Evolutionary conservation across 495 filamentous ascomycete genomes (phyloP).

Genomic region (Coniosporium apollinis): DNA sequence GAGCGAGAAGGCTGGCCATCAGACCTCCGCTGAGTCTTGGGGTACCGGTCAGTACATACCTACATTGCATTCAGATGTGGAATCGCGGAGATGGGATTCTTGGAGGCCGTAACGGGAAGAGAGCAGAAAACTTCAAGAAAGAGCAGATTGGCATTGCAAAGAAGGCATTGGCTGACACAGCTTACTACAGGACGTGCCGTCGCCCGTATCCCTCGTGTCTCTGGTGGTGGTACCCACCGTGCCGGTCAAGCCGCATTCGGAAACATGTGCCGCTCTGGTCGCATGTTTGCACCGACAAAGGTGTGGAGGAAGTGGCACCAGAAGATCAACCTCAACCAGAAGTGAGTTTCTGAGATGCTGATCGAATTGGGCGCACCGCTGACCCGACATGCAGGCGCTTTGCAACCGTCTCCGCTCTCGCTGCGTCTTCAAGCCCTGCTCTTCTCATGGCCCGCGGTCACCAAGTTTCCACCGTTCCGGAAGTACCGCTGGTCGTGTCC

Average conservation of each 20-base stretch:
- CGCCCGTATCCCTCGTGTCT: slow-evolving; percentile 99
- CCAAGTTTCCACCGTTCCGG: slow-evolving; percentile 77
- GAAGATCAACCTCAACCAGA: slow-evolving; percentile 97
- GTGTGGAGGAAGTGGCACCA: slow-evolving; percentile 99
- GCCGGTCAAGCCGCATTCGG: slow-evolving; percentile 99
- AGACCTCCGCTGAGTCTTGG: slow-evolving; percentile 99
- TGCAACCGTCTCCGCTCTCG: slow-evolving; percentile 89
- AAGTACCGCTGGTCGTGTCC: slow-evolving; percentile 92
- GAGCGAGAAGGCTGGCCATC: slow-evolving; percentile 99
- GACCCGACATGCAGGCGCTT: slow-evolving; percentile 49
- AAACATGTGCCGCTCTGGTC: slow-evolving; percentile 98
- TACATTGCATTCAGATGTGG: too few relatives aligned
- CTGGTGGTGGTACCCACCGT: slow-evolving; percentile 99
- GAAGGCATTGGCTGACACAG: neutral
- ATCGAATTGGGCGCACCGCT: slow-evolving; percentile 7
- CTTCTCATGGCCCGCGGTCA: slow-evolving; percentile 94
- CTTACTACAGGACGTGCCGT: slow-evolving; percentile 71
- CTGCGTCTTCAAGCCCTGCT: slow-evolving; percentile 84
- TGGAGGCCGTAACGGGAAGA: too few relatives aligned
- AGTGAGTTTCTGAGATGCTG: slow-evolving; percentile 35
- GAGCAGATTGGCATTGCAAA: slow-evolving; percentile 4
- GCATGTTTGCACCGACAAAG: slow-evolving; percentile 99
- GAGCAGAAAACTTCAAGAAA: slow-evolving; percentile 3
- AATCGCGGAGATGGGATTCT: too few relatives aligned
- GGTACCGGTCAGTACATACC: slow-evolving; percentile 77